phyloP scores from a whole-genome alignment of 2,329 filamentous ascomycete genomes.

The Meredithiella fracta region DNA sequence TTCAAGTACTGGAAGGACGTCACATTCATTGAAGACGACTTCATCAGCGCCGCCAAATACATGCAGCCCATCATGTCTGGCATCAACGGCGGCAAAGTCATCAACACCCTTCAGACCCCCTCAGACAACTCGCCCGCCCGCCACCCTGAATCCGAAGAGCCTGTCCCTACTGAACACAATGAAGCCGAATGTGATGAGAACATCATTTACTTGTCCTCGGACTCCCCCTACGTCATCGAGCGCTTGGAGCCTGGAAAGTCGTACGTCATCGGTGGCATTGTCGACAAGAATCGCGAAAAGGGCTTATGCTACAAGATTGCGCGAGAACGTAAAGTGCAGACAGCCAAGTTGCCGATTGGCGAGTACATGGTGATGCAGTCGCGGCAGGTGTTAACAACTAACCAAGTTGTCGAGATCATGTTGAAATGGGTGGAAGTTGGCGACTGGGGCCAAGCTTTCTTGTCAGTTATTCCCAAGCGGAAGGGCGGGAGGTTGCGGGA shows the following conservation, averaged over 20 bases:
- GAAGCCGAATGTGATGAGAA: slow-evolving; percentile 22
- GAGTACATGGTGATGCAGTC: slow-evolving; percentile 85
- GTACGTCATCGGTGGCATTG: slow-evolving; percentile 85
- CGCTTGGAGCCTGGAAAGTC: slow-evolving; percentile 73
- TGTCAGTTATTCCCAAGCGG: slow-evolving; percentile 73
- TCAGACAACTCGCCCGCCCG: slow-evolving; percentile 16
- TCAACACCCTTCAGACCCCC: slow-evolving; percentile 36
- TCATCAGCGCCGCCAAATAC: slow-evolving; percentile 47
- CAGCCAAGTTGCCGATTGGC: slow-evolving; percentile 85
- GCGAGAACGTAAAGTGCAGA: slow-evolving; percentile 57
- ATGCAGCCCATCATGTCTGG: slow-evolving; percentile 53
- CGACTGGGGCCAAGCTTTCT: slow-evolving; percentile 82
- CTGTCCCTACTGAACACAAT: slow-evolving; percentile 22
- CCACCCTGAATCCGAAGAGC: slow-evolving; percentile 15
- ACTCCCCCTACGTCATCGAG: slow-evolving; percentile 72
- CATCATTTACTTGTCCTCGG: slow-evolving; percentile 78
- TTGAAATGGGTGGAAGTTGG: slow-evolving; percentile 76
- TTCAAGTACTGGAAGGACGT: slow-evolving; percentile 70
- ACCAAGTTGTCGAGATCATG: slow-evolving; percentile 97
- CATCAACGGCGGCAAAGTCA: slow-evolving; percentile 37
- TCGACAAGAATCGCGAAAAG: slow-evolving; percentile 94
- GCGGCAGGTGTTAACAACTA: slow-evolving; percentile 74
- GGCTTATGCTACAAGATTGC: slow-evolving; percentile 80
- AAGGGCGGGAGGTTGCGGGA: slow-evolving; percentile 60
- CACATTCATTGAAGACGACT: slow-evolving; percentile 57